phyloP scores from a whole-genome alignment of 768 basidiomycete genomes.

The Termitomyces heimii region DNA sequence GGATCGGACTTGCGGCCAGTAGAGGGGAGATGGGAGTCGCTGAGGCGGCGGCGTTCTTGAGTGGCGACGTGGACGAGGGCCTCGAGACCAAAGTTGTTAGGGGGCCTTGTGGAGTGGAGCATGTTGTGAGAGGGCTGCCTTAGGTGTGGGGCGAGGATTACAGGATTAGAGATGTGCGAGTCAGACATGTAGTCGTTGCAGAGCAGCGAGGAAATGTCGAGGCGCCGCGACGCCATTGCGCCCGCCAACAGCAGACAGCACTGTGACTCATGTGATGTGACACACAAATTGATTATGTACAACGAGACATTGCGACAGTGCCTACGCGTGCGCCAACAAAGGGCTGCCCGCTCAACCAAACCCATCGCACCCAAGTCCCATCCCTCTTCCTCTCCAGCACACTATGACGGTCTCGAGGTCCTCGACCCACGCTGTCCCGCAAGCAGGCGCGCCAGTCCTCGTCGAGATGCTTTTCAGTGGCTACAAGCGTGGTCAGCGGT shows the following conservation, averaged over 20 bases:
- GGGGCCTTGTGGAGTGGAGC: slow-evolving; percentile 16
- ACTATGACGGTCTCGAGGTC: slow-evolving; percentile 84
- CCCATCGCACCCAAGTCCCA: slow-evolving; percentile 88
- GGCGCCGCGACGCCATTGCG: slow-evolving; percentile 61
- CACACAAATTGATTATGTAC: slow-evolving; percentile 43
- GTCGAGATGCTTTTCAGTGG: slow-evolving; percentile 86
- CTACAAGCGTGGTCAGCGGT: slow-evolving; percentile 27
- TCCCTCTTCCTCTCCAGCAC: slow-evolving; percentile 71
- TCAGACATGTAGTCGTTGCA: slow-evolving; percentile 41
- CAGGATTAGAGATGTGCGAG: slow-evolving; percentile 20
- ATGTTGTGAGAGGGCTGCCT: slow-evolving; percentile 11
- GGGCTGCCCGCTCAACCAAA: slow-evolving; percentile 34
- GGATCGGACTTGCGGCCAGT: slow-evolving; percentile 14
- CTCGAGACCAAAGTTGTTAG: slow-evolving; percentile 52
- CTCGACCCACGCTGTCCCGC: slow-evolving; percentile 70
- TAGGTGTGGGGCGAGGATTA: slow-evolving; percentile 21
- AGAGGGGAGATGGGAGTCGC: slow-evolving; percentile 12
- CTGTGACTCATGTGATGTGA: slow-evolving; percentile 10
- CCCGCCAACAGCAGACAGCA: too few species aligned
- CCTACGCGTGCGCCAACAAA: slow-evolving; percentile 70
- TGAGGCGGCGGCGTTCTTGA: slow-evolving; percentile 54
- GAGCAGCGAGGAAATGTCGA: slow-evolving; percentile 73
- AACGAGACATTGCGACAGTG: slow-evolving; percentile 86
- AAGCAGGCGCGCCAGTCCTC: slow-evolving; percentile 75
- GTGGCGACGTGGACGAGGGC: slow-evolving; percentile 69